Evolutionary conservation across 352 stramenopile genomes (phyloP), one percentile per base, ranked within the genome.

Genomic region (Pythium aquatile): DNA sequence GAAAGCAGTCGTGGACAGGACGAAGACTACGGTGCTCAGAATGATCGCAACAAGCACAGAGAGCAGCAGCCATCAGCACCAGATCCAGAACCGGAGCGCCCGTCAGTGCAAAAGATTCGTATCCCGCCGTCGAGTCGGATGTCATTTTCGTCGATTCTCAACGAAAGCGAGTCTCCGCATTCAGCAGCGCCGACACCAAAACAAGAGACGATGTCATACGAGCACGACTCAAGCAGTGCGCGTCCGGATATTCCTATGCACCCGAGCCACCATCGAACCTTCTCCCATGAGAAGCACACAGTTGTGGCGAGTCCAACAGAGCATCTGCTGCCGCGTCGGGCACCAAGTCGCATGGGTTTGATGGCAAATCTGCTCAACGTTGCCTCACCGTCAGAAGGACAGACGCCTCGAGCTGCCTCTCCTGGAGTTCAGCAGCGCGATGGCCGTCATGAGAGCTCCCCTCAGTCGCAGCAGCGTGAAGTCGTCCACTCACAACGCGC

Each of bases 61-160:
- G 66, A 79, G 20, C 62, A 75, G 39, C 53, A 63, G 17, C 64
- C 55, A 6, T 40, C 67, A 3, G 32, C 24, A 1, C 20, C 54
- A n/a, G 40, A 63, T 10, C 58, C 60, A 16, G 58, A 72, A 20
- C 49, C 56, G 10, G 59, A 68, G 30, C 46, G 44, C 26, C 42
- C 52, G 33, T 49, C 53, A n/a, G 54, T 65, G 16, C 63, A 70
- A 33, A 68, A 66, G 46, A 75, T 75, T 20, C 71, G 64, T 5
- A 78, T 78, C 35, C 68, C 70, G 13, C 56, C 71, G 39, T 81
- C 74, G 40, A 95, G 85, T 63, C 74, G 85, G n/a, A 96, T 96
- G 87, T 96, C 87, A 42, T 96, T 96, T 47, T 94, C 85, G 30
- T 96, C 87, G 4, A 96, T 96, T 58, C 54, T 96, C 56, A 96